Base-by-base conservation (phyloP, 2,329 filamentous ascomycete genomes). In the Graphium sp. region DNA sequence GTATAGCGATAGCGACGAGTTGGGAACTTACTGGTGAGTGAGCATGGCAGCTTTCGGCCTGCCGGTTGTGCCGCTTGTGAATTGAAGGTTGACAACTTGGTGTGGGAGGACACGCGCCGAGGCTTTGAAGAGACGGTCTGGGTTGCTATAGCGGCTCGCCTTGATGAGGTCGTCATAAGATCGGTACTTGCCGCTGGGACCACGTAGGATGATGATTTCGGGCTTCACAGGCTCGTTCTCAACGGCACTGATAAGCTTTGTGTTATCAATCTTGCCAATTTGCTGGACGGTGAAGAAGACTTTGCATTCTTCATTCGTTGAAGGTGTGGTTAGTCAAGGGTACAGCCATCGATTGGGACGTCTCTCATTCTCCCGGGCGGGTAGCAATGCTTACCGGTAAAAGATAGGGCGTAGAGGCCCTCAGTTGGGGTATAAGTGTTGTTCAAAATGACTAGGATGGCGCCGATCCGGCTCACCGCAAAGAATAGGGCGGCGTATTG, bases 401-500 rank as follows among this genome's bases (percentile, higher is more conserved):
- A 80, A 31, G 65, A 62, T 17, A 85, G 49, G 7, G 74, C 79
- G 47, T 78, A 76, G 45, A 72, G 62, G 26, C 76, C 71, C 50
- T 85, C 79, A 2, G 64, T 67, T 3, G 73, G 62, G 2, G 79
- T 85, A 45, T 85, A 85, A 0, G 78, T 85, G 51, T 83, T 85
- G 53, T 85, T 85, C 38, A 85, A 55, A 24, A 84, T 81, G 17
- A 84, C 78, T 29, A 84, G 56, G 25, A 77, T 71, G 26, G 66
- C 72, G 7, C 74, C 74, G 12, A 78, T 62, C 26, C 68, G 61
- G 22, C 73, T 70, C 8, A 71, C 74, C 4, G 74, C 76, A 38
- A 83, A 82, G 56, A 82, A 80, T 11, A 82, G 62, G 3, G 75
- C 63, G 18, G 78, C 51, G 71, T 87, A 87, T 67, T 92, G 62